Base-by-base conservation (phyloP, 495 filamentous ascomycete species). In the Penicillium riverlandense region DNA sequence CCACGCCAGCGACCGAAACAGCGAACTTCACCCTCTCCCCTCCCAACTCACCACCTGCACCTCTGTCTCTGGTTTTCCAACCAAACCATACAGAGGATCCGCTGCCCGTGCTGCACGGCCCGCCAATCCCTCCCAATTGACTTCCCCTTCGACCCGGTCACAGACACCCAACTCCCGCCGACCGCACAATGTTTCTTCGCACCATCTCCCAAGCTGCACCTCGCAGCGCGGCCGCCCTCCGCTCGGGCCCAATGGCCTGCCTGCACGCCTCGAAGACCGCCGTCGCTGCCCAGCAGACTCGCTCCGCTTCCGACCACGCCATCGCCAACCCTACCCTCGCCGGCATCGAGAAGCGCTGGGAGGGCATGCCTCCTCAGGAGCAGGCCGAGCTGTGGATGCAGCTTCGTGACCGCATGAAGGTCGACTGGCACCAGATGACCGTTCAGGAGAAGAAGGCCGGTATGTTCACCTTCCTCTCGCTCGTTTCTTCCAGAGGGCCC, bases 291-390 rank as follows among this genome's bases (percentile, higher is more conserved):
- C 22, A 22, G 59, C 81, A 85, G 69, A 74, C 71, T 53, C 80
- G 85, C 55, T 71, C 74, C 61, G 77, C 77, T 45, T 74, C 78
- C 55, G 84, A 83, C 38, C 90, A 95, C 67, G 90, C 92, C 59
- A 92, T 98, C 72, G 87, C 89, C 50, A 98, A 96, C 75, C 92
- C 94, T 54, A 96, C 90, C 29, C 82, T 98, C 49, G 86, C 88
- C 67, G 84, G 94, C 71, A 96, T 98, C 62, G 92, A 98, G 83
- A 97, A 96, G 86, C 77, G 92, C 71, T 98, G 92, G 92, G 92
- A 98, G 75, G 77, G 64, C 44, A 86, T 98, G 86, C 90, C 89
- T 32, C 88, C 90, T 44, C 87, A 94, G 75, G 92, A 98, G 80
- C 92, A 98, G 80, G 92, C 94, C 48, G 92, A 97, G 62, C 71